Percentiles rank a stretch among this genome's conserved stretches.
Conservation (phyloP, 2,329 filamentous ascomycete genomes). For the Nemania sp. region DNA sequence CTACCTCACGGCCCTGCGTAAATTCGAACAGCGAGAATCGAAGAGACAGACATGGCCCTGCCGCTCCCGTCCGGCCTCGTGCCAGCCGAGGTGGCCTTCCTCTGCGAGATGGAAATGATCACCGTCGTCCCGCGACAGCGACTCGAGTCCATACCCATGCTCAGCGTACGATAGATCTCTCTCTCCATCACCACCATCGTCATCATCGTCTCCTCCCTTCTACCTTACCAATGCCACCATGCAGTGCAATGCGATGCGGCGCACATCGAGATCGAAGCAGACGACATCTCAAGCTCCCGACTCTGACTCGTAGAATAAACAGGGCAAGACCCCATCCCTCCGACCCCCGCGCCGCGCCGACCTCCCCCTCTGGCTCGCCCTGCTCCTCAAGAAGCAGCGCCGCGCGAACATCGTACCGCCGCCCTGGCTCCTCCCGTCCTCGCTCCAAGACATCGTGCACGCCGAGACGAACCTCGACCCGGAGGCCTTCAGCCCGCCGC, state of each 20-base stretch:
- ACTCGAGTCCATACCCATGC: slow-evolving; percentile 81
- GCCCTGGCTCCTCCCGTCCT: slow-evolving; percentile 80
- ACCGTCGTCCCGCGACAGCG: slow-evolving; percentile 90
- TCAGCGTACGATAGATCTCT: slow-evolving; percentile 72
- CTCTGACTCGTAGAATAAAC: slow-evolving; percentile 2
- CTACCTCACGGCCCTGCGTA: not conserved
- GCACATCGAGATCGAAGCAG: not conserved
- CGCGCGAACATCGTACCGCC: slow-evolving; percentile 92
- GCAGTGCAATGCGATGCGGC: slow-evolving; percentile 35
- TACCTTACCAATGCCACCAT: slow-evolving; percentile 26
- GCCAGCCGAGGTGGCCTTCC: slow-evolving; percentile 86
- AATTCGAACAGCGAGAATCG: not conserved
- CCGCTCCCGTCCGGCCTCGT: slow-evolving; percentile 60
- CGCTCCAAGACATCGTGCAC: slow-evolving; percentile 76
- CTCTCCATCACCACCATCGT: too few relatives aligned
- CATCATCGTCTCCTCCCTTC: not conserved
- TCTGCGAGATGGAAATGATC: slow-evolving; percentile 97
- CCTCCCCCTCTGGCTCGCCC: slow-evolving; percentile 90
- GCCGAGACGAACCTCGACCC: slow-evolving; percentile 76
- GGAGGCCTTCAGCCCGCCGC: slow-evolving; percentile 76
- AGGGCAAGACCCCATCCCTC: slow-evolving; percentile 80
- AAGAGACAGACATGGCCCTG: slow-evolving; percentile 35
- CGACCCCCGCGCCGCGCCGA: slow-evolving; percentile 79
- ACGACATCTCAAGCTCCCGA: not conserved
- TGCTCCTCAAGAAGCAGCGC: slow-evolving; percentile 91